Base-by-base conservation (phyloP, 495 filamentous ascomycete genomes). In the Patellaria atrata region DNA sequence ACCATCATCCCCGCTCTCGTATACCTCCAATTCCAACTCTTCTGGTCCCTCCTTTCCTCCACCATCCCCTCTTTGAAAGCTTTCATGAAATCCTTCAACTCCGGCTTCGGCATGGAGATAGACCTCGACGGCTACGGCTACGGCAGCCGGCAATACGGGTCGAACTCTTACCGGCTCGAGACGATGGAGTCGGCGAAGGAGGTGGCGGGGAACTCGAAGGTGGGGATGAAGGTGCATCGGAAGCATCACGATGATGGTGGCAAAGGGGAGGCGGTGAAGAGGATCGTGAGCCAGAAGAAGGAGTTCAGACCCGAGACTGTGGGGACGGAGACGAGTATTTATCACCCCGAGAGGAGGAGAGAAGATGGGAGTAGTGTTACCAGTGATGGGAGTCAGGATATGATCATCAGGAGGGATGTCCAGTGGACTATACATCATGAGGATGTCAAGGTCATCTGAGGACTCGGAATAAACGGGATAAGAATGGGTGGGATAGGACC, bases 11-110 rank as follows among this genome's bases (percentile, higher is more conserved):
- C 39, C 11, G 41, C 42, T 2, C 23, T 45, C 2, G 27, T 44
- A n/a, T 51, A 34, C 12, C 44, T 38, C 14, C 45, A 47, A 22
- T 26, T 50, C 19, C 37, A 48, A 19, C 33, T 48, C 11, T 34
- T 33, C 30, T 51, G 39, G 24, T 34, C 41, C 0, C 31, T 51
- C 12, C 29, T 47, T 4, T 32, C 48, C 5, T 37, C 40, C 29
- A 51, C 48, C 4, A 34, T 51, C 3, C 37, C 48, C 3, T 35
- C 31, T 2, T 21, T 48, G 27, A 48, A 48, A 28, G 29, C 40
- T 8, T 51, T 51, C 41, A 48, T 47, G 23, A 36, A 42, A 20
- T 37, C 35, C 20, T 51, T 51, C 41, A 38, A 51, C 31, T 35
- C 40, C 11, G 37, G 37, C 16, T 48, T 51, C 26, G 48, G 44